Evolutionary conservation across 306 rosid genomes (phyloP), one percentile per base, ranked within the genome.

Genomic region (Canavalia gladiata): DNA sequence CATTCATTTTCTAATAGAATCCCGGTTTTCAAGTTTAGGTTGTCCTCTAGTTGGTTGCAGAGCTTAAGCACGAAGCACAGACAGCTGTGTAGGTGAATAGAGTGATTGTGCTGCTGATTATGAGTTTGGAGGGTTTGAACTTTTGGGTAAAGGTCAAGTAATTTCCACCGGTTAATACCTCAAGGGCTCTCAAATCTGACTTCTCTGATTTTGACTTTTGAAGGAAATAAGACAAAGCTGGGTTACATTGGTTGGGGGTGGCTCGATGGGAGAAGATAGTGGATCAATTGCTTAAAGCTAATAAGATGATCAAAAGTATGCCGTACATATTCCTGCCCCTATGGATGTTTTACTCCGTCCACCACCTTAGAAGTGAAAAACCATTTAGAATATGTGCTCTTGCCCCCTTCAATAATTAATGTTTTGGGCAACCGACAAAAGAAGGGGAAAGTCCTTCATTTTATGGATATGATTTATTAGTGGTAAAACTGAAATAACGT

Each of bases 321-420:
- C 78, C 76, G 76, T 46, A 86, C 82, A 77, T 72, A 76, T 81
- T 84, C 80, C 71, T 76, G 43, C 78, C 58, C 57, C 66, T 76
- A 59, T 7, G 1, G 12, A 13, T 79, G 55, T 62, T 84, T 87
- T 62, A 9, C 81, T 72, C 63, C 75, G 10, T 87, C 81, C 87
- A 79, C 57, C 79, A 76, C 69, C 87, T 81, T 77, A 72, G 57
- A 85, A 78, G 72, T 72, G 71, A 83, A 83, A 81, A 84, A 75
- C 50, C 76, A 56, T 43, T 80, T 74, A 74, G 88, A 87, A 84
- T 78, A 84, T 69, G 87, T 80, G 77, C 90, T 83, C 76, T 85
- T 76, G 18, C 77, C 70, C 29, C 0, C 56, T 77, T 79, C 80
- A 57, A 46, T 68, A 10, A 47, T 79, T 70, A 54, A 28, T 69